Evolutionary conservation across 148 eudicot genomes (phyloP).

Genomic region (Rhododendron simsii): DNA sequence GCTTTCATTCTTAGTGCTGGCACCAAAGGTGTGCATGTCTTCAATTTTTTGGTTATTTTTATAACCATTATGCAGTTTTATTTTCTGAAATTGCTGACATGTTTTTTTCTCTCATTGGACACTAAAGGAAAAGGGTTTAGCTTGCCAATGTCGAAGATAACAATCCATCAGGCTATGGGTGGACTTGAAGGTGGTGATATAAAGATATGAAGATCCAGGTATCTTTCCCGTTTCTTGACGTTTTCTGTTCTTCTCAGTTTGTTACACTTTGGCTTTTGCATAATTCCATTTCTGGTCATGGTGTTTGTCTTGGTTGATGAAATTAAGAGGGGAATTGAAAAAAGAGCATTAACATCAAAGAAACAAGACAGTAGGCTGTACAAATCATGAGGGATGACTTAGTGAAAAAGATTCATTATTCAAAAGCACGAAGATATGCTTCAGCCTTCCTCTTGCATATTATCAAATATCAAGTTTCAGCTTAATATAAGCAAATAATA

Average conservation of each 20-base stretch:
- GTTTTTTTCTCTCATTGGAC: too few species aligned
- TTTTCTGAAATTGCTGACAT: too few species aligned
- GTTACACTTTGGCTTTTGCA: background rate
- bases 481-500: too few species aligned
- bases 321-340: background rate
- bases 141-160: too few species aligned
- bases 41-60: background rate
- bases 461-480: too few species aligned
- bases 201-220: slow-evolving; percentile 90
- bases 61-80: too few species aligned
- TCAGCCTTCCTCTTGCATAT: too few species aligned
- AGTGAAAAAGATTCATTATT: background rate
- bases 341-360: background rate
- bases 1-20: slow-evolving; percentile 25
- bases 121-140: too few species aligned
- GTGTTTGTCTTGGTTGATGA: background rate
- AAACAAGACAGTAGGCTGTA: background rate
- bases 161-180: slow-evolving; percentile 99
- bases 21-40: slow-evolving; percentile 17
- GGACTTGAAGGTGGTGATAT: slow-evolving; percentile 74
- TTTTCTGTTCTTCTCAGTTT: background rate
- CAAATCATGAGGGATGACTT: background rate
- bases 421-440: too few species aligned
- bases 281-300: background rate
- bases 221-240: background rate